Base-by-base conservation (phyloP, 306 rosid species). In the Myrica gale region DNA sequence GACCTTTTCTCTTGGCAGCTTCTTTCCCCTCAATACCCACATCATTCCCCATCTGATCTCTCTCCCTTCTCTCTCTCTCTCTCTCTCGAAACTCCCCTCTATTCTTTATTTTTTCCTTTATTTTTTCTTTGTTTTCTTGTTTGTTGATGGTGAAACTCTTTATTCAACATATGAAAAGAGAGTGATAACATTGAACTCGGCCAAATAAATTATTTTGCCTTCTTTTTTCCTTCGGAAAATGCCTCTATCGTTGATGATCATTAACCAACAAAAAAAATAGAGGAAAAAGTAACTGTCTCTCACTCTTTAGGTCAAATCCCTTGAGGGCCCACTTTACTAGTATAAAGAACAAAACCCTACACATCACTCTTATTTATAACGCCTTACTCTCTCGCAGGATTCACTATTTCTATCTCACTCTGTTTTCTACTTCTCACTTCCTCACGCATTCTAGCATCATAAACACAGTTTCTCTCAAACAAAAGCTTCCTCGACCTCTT, bases 1-100 rank as follows among this genome's bases (percentile, higher is more conserved):
- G 98, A 88, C 76, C 80, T 80, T 92, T 74, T 87, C 90, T 84
- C 63, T 95, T 95, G 98, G 91, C 92, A 69, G 65, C 76, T 86
- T 88, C 88, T 80, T 74, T 70, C 79, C 70, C 78, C 67, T 84
- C 81, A 96, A 92, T 94, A 66, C 92, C 86, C 84, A 39, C 83
- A 60, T 21, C 45, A 60, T 7, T 57, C 26, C 70, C 23, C 10
- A 75, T 32, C 74, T 60, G 47, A 51, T 13, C 55, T 15, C 58
- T 8, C 3, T 20, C 12, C 43, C 10, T 26, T 1, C 1, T 26
- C 57, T 19, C 61, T 37, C 68, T 48, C 78, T n/a, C n/a, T n/a
- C n/a, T n/a, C n/a, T n/a, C n/a, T n/a, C n/a, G n/a, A n/a, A n/a
- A n/a, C n/a, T n/a, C n/a, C n/a, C n/a, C n/a, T n/a, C n/a, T n/a